Conservation (phyloP, 2,329 filamentous ascomycete species). For the Apiospora aurea region DNA sequence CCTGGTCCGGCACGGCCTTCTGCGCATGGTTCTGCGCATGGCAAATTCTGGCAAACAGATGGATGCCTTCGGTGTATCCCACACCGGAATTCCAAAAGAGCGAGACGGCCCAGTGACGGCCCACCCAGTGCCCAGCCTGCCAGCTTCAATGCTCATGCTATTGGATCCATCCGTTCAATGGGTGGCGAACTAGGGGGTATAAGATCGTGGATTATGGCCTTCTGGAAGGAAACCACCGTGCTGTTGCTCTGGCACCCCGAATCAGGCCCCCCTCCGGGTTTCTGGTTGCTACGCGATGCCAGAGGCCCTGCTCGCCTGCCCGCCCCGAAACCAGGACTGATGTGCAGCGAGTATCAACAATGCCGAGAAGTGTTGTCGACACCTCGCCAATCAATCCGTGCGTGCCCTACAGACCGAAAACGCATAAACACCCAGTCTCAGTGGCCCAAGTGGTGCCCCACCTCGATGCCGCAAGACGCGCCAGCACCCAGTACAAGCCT, state of each 20-base stretch:
- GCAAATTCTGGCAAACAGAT: constrained; percentile 2
- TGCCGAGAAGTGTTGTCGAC: not conserved
- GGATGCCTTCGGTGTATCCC: constrained; percentile 14
- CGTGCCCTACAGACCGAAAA: constrained; percentile 7
- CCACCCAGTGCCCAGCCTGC: constrained; percentile 19
- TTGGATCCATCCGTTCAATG: constrained; percentile 7
- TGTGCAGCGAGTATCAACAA: not conserved
- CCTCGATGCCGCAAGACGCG: constrained; percentile 6
- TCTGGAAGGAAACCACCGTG: constrained; percentile 14
- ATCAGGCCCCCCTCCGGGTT: not conserved
- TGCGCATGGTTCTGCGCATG: constrained; percentile 5
- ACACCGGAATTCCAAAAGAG: not conserved
- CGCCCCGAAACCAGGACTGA: not conserved
- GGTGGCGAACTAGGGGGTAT: constrained; percentile 5
- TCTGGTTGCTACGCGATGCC: constrained; percentile 13
- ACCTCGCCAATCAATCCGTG: not conserved
- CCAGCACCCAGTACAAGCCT: constrained; percentile 12
- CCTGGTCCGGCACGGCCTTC: constrained; percentile 1
- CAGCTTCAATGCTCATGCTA: constrained; percentile 11
- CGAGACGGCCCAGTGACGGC: constrained; percentile 17
- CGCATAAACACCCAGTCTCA: constrained; percentile 19
- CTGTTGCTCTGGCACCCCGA: constrained; percentile 2
- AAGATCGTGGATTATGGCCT: not conserved
- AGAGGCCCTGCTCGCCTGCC: not conserved
- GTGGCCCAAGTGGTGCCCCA: constrained; percentile 5